Evolutionary conservation across 2,329 filamentous ascomycete species (phyloP).

Genomic region (Leptographium galeiforme): DNA sequence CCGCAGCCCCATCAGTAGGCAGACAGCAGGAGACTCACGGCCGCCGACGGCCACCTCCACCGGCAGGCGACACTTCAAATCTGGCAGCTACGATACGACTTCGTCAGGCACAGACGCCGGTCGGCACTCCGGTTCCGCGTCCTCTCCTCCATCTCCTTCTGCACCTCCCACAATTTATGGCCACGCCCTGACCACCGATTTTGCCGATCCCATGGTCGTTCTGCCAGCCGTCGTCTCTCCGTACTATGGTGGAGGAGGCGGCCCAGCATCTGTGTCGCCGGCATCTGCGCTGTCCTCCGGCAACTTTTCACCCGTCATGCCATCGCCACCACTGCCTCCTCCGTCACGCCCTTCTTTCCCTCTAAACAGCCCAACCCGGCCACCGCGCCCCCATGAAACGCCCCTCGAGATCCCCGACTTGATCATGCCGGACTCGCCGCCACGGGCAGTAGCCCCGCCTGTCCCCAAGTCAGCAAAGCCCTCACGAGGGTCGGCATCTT

Average conservation of each 20-base stretch:
- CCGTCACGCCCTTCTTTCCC: conserved; percentile 1
- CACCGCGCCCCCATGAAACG: conserved; percentile 22
- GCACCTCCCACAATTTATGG: conserved; percentile 1
- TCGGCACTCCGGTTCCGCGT: background rate
- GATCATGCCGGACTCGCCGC: conserved; percentile 14
- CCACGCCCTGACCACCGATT: conserved; percentile 8
- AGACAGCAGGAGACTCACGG: background rate
- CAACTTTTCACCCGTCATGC: background rate
- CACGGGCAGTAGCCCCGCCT: background rate
- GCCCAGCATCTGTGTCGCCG: background rate
- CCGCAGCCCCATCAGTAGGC: background rate
- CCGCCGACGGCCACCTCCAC: background rate
- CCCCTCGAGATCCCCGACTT: conserved; percentile 23
- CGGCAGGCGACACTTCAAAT: background rate
- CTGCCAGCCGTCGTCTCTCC: conserved; percentile 1
- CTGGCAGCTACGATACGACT: background rate
- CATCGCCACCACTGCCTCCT: background rate
- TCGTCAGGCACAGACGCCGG: background rate
- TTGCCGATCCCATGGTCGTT: background rate
- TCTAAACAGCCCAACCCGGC: conserved; percentile 19
- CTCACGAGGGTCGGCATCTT: background rate
- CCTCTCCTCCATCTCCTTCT: background rate
- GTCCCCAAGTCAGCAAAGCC: background rate
- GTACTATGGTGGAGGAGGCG: background rate
- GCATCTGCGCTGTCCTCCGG: background rate